A percentile compares a stretch with the other conserved stretches of the same genome.
Evolutionary conservation across 2,329 filamentous ascomycete genomes (phyloP).

Genomic region (Beauveria sp.): DNA sequence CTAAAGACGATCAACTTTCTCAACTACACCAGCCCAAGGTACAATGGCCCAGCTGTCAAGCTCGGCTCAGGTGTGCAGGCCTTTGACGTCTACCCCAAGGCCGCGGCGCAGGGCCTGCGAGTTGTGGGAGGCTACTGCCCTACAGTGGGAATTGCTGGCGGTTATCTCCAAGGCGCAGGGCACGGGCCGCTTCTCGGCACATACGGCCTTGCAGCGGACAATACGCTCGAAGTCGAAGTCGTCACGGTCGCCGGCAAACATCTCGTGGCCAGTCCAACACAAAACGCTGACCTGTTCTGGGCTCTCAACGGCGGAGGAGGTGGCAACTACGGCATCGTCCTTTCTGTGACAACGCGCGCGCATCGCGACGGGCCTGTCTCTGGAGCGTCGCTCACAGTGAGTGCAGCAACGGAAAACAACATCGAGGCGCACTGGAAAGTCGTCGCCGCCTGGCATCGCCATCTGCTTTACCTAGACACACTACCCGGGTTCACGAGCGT

Average conservation of each 20-base stretch:
- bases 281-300: conserved; percentile 56
- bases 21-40: conserved; percentile 23
- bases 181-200: conserved; percentile 44
- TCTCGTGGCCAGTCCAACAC: conserved; percentile 36
- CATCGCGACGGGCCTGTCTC: conserved; percentile 23
- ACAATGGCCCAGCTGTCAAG: conserved; percentile 44
- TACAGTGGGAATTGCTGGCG: conserved; percentile 51
- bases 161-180: conserved; percentile 54
- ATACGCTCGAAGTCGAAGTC: conserved; percentile 48
- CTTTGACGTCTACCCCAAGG: conserved; percentile 37
- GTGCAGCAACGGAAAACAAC: conserved; percentile 26
- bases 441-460: conserved; percentile 25
- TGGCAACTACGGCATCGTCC: conserved; percentile 50
- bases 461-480: conserved; percentile 24
- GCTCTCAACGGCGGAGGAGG: conserved; percentile 53
- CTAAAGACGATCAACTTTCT: conserved; percentile 34
- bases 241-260: conserved; percentile 43
- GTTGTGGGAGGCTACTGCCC: conserved; percentile 48
- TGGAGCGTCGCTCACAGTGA: conserved; percentile 32
- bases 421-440: conserved; percentile 15
- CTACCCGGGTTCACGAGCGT: conserved; percentile 1
- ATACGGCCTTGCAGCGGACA: conserved; percentile 54
- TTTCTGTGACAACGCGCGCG: conserved; percentile 38
- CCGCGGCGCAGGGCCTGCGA: conserved; percentile 35
- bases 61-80: conserved; percentile 47